These are phyloP conservation scores for Talaromyces amestolkiae DNA, from an alignment of 2,329 filamentous ascomycete species.

Conservation along the genomic window DNA sequence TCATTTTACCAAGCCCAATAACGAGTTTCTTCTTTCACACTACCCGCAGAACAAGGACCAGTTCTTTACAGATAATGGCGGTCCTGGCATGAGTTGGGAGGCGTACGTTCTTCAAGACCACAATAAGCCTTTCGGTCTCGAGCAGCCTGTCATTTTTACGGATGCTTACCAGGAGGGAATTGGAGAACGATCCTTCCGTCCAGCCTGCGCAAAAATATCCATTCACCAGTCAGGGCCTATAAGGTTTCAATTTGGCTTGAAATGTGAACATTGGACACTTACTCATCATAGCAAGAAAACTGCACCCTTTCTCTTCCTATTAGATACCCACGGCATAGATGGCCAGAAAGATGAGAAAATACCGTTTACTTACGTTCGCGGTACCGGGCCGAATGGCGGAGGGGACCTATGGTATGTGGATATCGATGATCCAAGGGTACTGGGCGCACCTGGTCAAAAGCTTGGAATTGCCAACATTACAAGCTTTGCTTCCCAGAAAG, in stretches of 20 bases:
- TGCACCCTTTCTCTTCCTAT: slow-evolving; percentile 65
- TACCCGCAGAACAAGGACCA: slow-evolving; percentile 67
- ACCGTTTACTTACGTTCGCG: slow-evolving; percentile 58
- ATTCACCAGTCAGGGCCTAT: slow-evolving; percentile 58
- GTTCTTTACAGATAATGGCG: slow-evolving; percentile 74
- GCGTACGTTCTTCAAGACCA: slow-evolving; percentile 71
- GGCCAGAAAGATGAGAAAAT: slow-evolving; percentile 67
- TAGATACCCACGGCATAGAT: slow-evolving; percentile 65
- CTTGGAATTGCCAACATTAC: slow-evolving; percentile 64
- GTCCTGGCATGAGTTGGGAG: slow-evolving; percentile 66
- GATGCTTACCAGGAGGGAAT: slow-evolving; percentile 50
- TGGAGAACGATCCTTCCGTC: slow-evolving; percentile 59
- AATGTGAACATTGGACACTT: slow-evolving; percentile 82
- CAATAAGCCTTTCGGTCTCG: slow-evolving; percentile 43
- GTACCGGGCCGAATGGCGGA: slow-evolving; percentile 54
- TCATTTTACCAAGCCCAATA: slow-evolving; percentile 64
- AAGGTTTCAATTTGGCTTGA: slow-evolving; percentile 75
- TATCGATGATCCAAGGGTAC: slow-evolving; percentile 57
- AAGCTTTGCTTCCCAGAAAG: slow-evolving; percentile 48
- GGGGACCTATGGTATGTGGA: slow-evolving; percentile 81
- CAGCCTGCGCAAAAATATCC: slow-evolving; percentile 58
- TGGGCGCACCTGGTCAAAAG: slow-evolving; percentile 68
- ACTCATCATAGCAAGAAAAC: slow-evolving; percentile 62
- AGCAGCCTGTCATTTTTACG: slow-evolving; percentile 48
- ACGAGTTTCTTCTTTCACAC: slow-evolving; percentile 76